A percentile compares a stretch with the other conserved stretches of the same genome.
These are phyloP conservation scores for Crithidia acanthocephali DNA, from an alignment of 208 protist species.

Conservation along the genomic window DNA sequence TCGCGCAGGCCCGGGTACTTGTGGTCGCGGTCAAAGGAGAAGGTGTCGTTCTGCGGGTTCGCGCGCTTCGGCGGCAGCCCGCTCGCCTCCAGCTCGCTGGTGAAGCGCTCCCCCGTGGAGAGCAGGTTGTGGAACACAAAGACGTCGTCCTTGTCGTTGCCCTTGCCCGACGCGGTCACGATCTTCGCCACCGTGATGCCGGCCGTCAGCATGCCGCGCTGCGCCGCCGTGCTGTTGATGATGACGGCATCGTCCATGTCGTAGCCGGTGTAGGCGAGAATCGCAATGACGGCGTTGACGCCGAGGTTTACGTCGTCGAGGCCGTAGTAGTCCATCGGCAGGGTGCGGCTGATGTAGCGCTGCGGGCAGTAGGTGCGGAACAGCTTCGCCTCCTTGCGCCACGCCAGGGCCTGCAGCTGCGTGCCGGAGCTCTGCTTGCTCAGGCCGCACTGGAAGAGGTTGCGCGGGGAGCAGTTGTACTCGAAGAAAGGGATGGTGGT, in stretches of 20 bases:
- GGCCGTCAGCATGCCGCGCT: slow-evolving; percentile 98
- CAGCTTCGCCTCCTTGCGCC: slow-evolving; percentile 98
- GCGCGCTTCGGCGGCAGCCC: slow-evolving; percentile 76
- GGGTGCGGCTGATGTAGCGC: slow-evolving; percentile 95
- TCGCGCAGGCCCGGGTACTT: slow-evolving; percentile 71
- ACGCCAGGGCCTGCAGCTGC: slow-evolving; percentile 90
- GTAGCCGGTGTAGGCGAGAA: slow-evolving; percentile 99
- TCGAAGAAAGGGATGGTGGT: slow-evolving; percentile 99
- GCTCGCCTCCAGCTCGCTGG: slow-evolving; percentile 61
- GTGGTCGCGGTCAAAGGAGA: slow-evolving; percentile 84
- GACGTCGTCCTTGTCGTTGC: slow-evolving; percentile 52
- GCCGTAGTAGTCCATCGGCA: slow-evolving; percentile 93
- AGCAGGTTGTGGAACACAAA: slow-evolving; percentile 91
- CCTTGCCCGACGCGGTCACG: slow-evolving; percentile 58
- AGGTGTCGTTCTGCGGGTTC: slow-evolving; percentile 45
- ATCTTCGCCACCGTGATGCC: slow-evolving; percentile 94
- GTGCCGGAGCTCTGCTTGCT: slow-evolving; percentile 99
- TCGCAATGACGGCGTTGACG: slow-evolving; percentile 99
- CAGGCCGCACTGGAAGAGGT: slow-evolving; percentile 99
- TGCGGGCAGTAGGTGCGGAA: slow-evolving; percentile 98
- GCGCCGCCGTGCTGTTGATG: slow-evolving; percentile 98
- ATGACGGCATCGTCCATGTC: slow-evolving; percentile 99
- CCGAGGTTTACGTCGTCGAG: slow-evolving; percentile 98
- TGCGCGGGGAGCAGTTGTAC: slow-evolving; percentile 99
- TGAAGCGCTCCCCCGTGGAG: slow-evolving; percentile 71